Base-by-base conservation (phyloP, 139 green algal species). In the Chlorella sorokiniana region DNA sequence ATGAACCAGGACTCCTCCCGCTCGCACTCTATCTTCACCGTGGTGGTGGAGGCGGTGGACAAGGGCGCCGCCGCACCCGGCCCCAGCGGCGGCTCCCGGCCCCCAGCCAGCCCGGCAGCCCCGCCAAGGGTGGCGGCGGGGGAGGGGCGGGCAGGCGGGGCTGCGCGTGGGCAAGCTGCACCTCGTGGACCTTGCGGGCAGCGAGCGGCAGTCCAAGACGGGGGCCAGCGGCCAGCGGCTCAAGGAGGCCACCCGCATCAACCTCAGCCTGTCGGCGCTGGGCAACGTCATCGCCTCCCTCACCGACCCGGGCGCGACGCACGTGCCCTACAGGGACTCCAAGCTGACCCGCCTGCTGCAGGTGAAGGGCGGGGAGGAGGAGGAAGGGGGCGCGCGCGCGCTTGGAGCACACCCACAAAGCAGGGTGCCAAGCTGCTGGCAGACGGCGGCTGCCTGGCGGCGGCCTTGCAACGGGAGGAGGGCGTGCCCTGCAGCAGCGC, bases 1-100 rank as follows among this genome's bases (percentile, higher is more conserved):
- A 99, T 99, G 96, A 99, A 99, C 87, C 89, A 90, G 76, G 86
- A 88, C 63, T 94, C 91, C 56, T 91, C 87, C 75, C 91, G 95
- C 44, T 96, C 89, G n/a, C 96, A 99, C 81, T 97, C 96, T 37
- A 98, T 99, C 82, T 99, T 99, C 86, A 98, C 93, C 59, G 97
- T 99, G 69, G 96, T 93, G 0, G 65, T 99, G 33, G 96, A 99
- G 82, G 89, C 93, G 96, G 90, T 89, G 88, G 23, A 87, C 90
- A 2, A 86, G 92, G 42, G 31, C 22, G 68, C 37, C n/a, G 38
- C n/a, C 42, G 33, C 40, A 11, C 40, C 29, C n/a, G 44, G 37
- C 73, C 52, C 18, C 74, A 52, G 22, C 31, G 63, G 27, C 23
- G 45, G 25, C 33, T 29, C n/a, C 33, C 23, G 44, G 1, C 11